Evolutionary conservation across 164 flowering plant genomes (phyloP), one percentile per base, ranked within the genome.

Genomic region (Hamamelis virginiana): DNA sequence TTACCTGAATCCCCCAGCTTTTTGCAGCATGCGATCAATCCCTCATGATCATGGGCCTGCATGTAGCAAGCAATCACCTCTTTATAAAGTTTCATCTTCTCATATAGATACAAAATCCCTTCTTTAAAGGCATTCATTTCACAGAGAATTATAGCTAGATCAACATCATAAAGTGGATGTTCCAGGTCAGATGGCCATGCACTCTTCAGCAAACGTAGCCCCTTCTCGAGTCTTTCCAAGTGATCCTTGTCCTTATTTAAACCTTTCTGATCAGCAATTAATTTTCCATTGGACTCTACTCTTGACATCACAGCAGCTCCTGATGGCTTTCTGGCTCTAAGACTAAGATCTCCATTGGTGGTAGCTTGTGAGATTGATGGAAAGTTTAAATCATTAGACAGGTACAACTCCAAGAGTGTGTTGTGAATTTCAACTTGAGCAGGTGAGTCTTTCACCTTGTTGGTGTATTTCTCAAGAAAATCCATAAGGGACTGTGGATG

Each of bases 1-100:
- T 79, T 87, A 52, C 84, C 89, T 13, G 94, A 88, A 82, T 91
- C 97, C 70, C 98, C 98, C 48, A 96, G 80, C 79, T 85, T 89
- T 87, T 89, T 92, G 82, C 99, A 96, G 76, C 98, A 96, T 15
- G 96, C 90, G 73, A 96, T 93, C 74, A 96, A 72, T 43, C 99
- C 99, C 72, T 87, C 93, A 69, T 96, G 98, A 58, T 93, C 97
- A 75, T 96, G 96, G 57, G 86, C 87, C 77, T 91, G 99, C 96
- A 93, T 93, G 75, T 93, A 92, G 90, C 99, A 96, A 74, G 95
- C 85, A 72, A 93, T 86, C 62, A 96, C 98, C 77, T 96, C 99
- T 78, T 93, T 96, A 72, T 86, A 96, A 13, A 96, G 89, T 75
- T 88, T 93, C 92, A 93, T 80, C 85, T 87, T 93, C 80, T 96